Evolutionary conservation across 345 rosid genomes (phyloP), one percentile per base, ranked within the genome.

Genomic region (Rhodomyrtus tomentosa): DNA sequence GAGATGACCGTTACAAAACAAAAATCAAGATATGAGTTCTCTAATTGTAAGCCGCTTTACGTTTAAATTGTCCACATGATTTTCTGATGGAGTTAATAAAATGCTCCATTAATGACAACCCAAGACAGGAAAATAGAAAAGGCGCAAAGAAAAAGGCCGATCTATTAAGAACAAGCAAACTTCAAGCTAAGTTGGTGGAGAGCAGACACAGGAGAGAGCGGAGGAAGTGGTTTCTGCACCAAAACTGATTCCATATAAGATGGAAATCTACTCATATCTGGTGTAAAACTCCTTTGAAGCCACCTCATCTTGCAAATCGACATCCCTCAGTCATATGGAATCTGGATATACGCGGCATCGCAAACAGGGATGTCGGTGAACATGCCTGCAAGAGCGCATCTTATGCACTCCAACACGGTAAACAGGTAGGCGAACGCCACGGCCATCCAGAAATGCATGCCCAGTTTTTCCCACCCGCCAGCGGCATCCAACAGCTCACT

Each of bases 361-460:
- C 94, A 92, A 45, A 91, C 91, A 56, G 98, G 98, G 59, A 95
- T 86, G 82, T 95, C 98, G 2, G 98, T 96, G 45, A 94, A 92
- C 98, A 96, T 92, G 80, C 99, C 96, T 0, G 94, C 93, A 83
- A 95, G 94, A 59, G 98, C 95, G 84, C 99, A 96, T 40, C 96
- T 74, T 55, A 94, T 94, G 90, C 94, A 87, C 85, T 96, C 98
- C 76, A 96, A 89, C 87, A 95, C 94, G 0, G 98, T 95, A 54
- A 96, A 95, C 83, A 96, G 89, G 85, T 87, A 94, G 38, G 90
- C 95, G 87, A 95, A 95, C 16, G 95, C 93, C 80, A 92, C 59
- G 2, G 93, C 93, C 0, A 95, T 93, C 98, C 98, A 95, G 86
- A 95, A 90, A 82, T 95, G 98, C 96, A 95, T 94, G n/a, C 98